Evolutionary conservation across 1,284 basidiomycete genomes (phyloP), one percentile per base, ranked within the genome.

Genomic region (Cerrena zonata): DNA sequence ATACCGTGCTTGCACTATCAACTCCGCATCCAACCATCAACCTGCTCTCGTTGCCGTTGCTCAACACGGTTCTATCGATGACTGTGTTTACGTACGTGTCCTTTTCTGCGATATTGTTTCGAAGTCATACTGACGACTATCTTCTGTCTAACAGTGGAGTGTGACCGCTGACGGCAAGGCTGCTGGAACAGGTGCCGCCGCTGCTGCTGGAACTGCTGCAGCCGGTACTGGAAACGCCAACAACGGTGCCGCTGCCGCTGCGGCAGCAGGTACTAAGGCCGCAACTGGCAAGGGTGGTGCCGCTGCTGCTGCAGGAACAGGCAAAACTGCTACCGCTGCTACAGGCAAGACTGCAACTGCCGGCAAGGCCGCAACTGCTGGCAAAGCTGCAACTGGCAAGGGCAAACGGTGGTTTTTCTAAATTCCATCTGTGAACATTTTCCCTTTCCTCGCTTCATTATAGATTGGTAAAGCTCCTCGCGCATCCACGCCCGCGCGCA

Each of bases 21-120:
- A 78, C 62, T 62, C 77, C n/a, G 70, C 76, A 4, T 65, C 74
- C 44, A 80, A 81, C 69, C 77, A 80, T 61, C 76, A 82, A 63
- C 64, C 64, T 13, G 65, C 58, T 48, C 72, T 84, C 53, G 79
- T 78, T 53, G 75, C 84, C 19, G 66, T 85, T 49, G 80, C 77
- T 27, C 80, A 82, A 62, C 83, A 77, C 58, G 82, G 79, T 58
- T 69, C 71, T 18, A 60, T 81, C 42, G 78, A 80, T 61, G 80
- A 84, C 65, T 74, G 70, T 60, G 64, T 77, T 61, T 84, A 82
- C 65, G 78, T 85, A 58, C 58, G 71, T 65, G 11, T 50, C 39
- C 26, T 26, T 22, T 45, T 38, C 2, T 47, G 10, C 30, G 4
- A 12, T 18, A 34, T 39, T 65, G 67, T 69, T 72, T 65, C 65